Conservation (phyloP, 345 rosid genomes). For the Camelina laxa region DNA sequence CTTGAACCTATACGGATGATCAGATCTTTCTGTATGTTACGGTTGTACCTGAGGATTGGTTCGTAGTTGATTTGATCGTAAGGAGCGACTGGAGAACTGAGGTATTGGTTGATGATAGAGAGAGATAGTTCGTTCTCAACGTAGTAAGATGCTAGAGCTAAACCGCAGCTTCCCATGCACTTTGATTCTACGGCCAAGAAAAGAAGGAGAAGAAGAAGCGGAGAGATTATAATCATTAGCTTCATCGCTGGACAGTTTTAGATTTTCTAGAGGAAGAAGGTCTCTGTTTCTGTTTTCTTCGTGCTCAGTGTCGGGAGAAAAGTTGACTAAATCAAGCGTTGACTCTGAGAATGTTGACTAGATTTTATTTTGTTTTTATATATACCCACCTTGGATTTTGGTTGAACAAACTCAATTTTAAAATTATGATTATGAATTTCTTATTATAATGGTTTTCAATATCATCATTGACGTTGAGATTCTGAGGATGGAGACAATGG, state of each 20-base stretch:
- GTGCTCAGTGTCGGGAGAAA: conserved; percentile 10
- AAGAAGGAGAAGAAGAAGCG: neutral
- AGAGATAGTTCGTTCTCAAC: conserved; percentile 46
- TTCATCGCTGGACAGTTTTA: conserved; percentile 8
- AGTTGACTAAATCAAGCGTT: conserved; percentile 31
- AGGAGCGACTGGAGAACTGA: conserved; percentile 38
- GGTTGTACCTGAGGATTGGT: conserved; percentile 49
- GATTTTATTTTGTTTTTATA: too few relatives aligned
- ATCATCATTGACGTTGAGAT: too few relatives aligned
- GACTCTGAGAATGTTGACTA: conserved; percentile 24
- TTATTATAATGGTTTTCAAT: too few relatives aligned
- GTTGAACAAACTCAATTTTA: too few relatives aligned
- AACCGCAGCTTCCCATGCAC: conserved; percentile 45
- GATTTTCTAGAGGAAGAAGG: neutral
- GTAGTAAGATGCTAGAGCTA: conserved; percentile 58
- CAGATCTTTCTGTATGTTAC: conserved; percentile 38
- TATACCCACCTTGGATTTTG: too few relatives aligned
- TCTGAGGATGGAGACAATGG: too few relatives aligned
- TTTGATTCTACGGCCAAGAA: conserved; percentile 47
- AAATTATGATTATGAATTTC: too few relatives aligned
- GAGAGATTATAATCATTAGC: neutral
- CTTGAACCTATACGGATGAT: conserved; percentile 35
- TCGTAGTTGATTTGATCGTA: conserved; percentile 26
- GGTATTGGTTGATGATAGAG: conserved; percentile 48
- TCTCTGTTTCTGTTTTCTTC: neutral